Evolutionary conservation across 2,329 filamentous ascomycete species (phyloP), one percentile per base, ranked within the genome.

Genomic region (Cordyceps tenuipes): DNA sequence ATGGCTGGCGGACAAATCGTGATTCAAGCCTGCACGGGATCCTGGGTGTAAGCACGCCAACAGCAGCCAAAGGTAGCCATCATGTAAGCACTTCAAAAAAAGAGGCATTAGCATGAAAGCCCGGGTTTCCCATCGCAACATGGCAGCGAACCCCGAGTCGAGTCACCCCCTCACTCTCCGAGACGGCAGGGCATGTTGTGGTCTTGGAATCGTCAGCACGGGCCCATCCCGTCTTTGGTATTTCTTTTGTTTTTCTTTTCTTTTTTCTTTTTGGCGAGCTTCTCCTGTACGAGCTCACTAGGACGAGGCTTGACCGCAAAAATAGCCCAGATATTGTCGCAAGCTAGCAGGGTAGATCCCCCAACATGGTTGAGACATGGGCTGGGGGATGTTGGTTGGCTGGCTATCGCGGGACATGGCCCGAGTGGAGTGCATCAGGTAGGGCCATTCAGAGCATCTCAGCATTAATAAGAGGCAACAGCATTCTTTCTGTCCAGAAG

Each of bases 341-440:
- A 13, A n/a, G 44, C 55, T 39, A 49, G 55, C 36, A 52, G 21
- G 57, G 39, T 52, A 51, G 57, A 59, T 59, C 57, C 47, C 56
- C 57, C 57, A 59, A 52, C 57, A 58, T 31, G 31, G 34, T 57
- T 57, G 46, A 43, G 34, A 43, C 15, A n/a, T 12, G 43, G 46
- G 34, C 31, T 12, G 26, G 26, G 26, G 26, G 26, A 6, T 6
- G n/a, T 29, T 29, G 26, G 26, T 29, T 29, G 26, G 29, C n/a
- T n/a, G n/a, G n/a, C n/a, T 31, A 43, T 57, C 56, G 47, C 39
- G 56, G 56, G 48, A 43, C 56, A 4, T 19, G 36, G n/a, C 21
- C 56, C 47, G 56, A 46, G 56, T 58, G 56, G 56, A 19, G n/a
- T n/a, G n/a, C n/a, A n/a, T 13, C 39, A 43, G 34, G 34, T 5